These are phyloP conservation scores for Citeromyces hawaiiensis DNA, from an alignment of 1,139 yeast species.

Conservation along the genomic window DNA sequence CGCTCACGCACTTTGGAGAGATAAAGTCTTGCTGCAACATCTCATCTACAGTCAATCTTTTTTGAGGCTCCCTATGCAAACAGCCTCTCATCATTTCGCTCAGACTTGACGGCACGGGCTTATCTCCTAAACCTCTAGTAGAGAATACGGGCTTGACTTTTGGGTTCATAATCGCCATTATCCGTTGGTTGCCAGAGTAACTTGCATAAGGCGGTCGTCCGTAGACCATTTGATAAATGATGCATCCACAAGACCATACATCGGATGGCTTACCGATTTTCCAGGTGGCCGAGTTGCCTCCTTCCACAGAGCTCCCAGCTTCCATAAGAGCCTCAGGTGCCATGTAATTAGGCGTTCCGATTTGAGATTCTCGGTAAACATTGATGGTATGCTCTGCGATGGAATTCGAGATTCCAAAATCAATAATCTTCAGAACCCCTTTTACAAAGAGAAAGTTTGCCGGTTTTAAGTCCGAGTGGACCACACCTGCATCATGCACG, in stretches of 20 bases:
- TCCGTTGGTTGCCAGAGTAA: conserved; percentile 65
- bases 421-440: conserved; percentile 79
- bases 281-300: conserved; percentile 29
- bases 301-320: conserved; percentile 19
- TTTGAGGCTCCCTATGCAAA: conserved; percentile 54
- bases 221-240: conserved; percentile 88
- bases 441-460: conserved; percentile 85
- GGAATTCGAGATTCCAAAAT: conserved; percentile 92
- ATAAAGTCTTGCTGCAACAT: conserved; percentile 48
- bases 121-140: conserved; percentile 46
- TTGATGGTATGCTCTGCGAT: conserved; percentile 90
- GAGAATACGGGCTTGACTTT: conserved; percentile 68
- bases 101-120: conserved; percentile 52
- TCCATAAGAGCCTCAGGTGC: conserved; percentile 91
- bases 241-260: conserved; percentile 97
- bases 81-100: conserved; percentile 66
- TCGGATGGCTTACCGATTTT: conserved; percentile 93
- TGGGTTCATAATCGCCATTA: conserved; percentile 80
- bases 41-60: conserved; percentile 53
- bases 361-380: conserved; percentile 79
- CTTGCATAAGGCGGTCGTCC: conserved; percentile 87
- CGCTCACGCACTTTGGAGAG: conserved; percentile 62
- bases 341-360: conserved; percentile 96
- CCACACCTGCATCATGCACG: conserved; percentile 80
- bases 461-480: conserved; percentile 91